Conservation (phyloP, 1,284 basidiomycete species). For the Naganishia sp. region DNA sequence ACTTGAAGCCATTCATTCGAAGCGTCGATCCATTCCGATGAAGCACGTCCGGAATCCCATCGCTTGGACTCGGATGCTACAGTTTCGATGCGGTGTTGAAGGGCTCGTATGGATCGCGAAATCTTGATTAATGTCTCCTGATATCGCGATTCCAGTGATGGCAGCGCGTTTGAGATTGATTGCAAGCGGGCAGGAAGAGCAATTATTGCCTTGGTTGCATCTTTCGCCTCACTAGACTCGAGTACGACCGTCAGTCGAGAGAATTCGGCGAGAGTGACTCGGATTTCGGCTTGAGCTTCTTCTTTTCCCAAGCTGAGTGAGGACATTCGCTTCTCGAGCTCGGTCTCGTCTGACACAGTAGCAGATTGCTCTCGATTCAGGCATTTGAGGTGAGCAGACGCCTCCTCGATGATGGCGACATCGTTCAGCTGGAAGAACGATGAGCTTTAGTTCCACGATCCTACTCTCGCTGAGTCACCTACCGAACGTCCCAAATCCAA, state of each 20-base stretch:
- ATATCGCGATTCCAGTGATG: background rate
- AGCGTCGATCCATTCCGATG: background rate
- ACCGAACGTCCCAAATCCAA: constrained; percentile 47
- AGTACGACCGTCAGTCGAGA: constrained; percentile 5
- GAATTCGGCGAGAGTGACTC: background rate
- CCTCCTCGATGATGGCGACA: constrained; percentile 40
- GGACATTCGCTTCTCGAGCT: constrained; percentile 29
- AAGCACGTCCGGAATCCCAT: background rate
- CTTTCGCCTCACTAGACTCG: background rate
- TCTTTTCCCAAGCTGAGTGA: constrained; percentile 10
- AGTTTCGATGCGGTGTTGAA: constrained; percentile 9
- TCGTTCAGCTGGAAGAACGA: constrained; percentile 40
- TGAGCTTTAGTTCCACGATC: background rate
- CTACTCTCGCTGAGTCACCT: background rate
- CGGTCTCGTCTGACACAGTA: background rate
- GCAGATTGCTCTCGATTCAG: background rate
- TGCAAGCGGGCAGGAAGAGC: background rate
- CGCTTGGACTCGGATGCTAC: background rate
- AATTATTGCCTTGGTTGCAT: too few species aligned
- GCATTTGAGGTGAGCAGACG: constrained; percentile 31
- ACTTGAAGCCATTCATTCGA: constrained; percentile 4
- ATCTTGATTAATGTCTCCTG: constrained; percentile 1
- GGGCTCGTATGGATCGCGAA: constrained; percentile 1
- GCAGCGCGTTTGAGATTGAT: background rate
- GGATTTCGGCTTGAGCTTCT: constrained; percentile 1